Base-by-base conservation (phyloP, 495 filamentous ascomycete genomes). In the Cryomyces antarcticus region DNA sequence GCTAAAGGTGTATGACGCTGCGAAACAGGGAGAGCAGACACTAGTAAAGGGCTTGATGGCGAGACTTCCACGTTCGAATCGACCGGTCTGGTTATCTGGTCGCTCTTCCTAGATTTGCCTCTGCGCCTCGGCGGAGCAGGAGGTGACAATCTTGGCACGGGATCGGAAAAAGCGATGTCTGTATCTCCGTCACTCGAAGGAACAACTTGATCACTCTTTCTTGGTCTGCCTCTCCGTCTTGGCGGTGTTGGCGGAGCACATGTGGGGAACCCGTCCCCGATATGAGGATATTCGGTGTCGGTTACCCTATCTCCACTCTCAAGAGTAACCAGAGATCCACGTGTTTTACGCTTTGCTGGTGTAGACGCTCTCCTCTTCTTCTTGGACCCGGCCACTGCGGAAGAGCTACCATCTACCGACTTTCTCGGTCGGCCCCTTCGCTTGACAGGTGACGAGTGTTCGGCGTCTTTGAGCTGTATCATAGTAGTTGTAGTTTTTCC, bases 301-400 rank as follows among this genome's bases (percentile, higher is more conserved):
- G 17, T 24, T 24, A 2, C 17, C 17, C 17, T 24, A 24, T 2
- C 1, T 24, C 17, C 17, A 24, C 17, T 24, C 17, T 24, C 17
- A 24, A 24, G 2, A 24, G 17, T 24, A 24, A 24, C 17, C 17
- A 24, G 17, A 9, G 12, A 35, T 33, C 36, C 11, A 1, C 41
- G 38, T 28, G 38, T 42, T 36, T 27, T 46, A 17, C 46, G 42
- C 7, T 35, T 35, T 12, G 44, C 47, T 0, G 57, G 57, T 28
- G 57, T 62, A 10, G 45, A 49, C 38, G 47, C 56, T 4, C 59
- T 42, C 48, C 54, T 58, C 28, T 45, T 58, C 28, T 45, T 48
- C 13, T 30, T 41, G 36, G 46, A 30, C 9, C 38, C 43, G 33
- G 47, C 17, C 17, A 24, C 17, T 24, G 17, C 17, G 17, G 17